phyloP scores from a whole-genome alignment of 352 stramenopile species.

The Saprolegnia parasitica region DNA sequence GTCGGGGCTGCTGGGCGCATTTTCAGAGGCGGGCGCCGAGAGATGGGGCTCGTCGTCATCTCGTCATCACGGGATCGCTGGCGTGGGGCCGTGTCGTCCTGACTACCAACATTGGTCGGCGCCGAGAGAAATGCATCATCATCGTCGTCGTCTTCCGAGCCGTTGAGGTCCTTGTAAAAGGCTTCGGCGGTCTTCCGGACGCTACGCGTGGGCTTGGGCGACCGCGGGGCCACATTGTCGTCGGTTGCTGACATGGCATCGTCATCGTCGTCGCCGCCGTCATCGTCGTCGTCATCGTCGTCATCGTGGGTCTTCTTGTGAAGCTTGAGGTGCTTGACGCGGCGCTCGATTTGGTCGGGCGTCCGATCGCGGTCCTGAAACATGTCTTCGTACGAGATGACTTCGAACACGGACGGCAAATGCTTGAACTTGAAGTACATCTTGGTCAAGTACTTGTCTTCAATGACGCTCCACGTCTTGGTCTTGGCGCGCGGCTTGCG shows the following conservation, averaged over 20 bases:
- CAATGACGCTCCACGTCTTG: constrained; percentile 79
- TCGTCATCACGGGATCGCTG: neutral
- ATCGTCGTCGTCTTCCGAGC: neutral
- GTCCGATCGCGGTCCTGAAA: constrained; percentile 83
- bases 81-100: neutral
- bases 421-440: constrained; percentile 75
- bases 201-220: neutral
- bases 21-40: neutral
- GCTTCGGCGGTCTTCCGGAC: neutral
- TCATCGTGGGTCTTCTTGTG: constrained; percentile 51
- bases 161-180: constrained; percentile 10
- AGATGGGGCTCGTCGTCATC: neutral
- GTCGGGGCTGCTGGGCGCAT: neutral
- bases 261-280: constrained; percentile 9
- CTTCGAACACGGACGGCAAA: constrained; percentile 77
- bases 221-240: neutral
- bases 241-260: neutral
- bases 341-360: constrained; percentile 76
- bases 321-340: constrained; percentile 77
- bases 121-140: neutral
- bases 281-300: constrained; percentile 47
- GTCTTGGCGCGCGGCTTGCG: constrained; percentile 31
- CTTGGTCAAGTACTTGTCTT: constrained; percentile 76
- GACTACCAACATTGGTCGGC: neutral
- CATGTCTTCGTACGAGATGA: constrained; percentile 88